Evolutionary conservation across 164 flowering plant genomes (phyloP).

Genomic region (Houttuynia cordata): DNA sequence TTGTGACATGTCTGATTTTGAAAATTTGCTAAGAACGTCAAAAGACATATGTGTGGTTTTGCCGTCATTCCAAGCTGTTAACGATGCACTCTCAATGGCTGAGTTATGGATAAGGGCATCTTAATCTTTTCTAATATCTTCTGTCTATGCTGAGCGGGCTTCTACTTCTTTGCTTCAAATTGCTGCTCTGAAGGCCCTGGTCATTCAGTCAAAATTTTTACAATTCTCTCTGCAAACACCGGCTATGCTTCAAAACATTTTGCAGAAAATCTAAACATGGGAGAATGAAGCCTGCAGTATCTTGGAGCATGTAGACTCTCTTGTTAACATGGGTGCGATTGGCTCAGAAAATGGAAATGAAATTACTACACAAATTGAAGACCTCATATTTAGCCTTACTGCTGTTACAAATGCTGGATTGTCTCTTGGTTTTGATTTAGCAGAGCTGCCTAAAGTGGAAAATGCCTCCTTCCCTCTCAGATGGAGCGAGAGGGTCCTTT

Average conservation of each 20-base stretch:
- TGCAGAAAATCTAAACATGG: constrained; percentile 47
- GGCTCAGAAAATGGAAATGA: constrained; percentile 12
- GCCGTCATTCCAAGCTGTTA: constrained; percentile 48
- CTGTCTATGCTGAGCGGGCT: constrained; percentile 9
- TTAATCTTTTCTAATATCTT: constrained; percentile 36
- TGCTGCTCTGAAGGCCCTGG: constrained; percentile 53
- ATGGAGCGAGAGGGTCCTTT: constrained; percentile 58
- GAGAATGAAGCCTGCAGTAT: constrained; percentile 33
- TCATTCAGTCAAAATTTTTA: constrained; percentile 43
- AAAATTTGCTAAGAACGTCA: constrained; percentile 56
- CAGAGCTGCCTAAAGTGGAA: constrained; percentile 41
- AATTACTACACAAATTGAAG: constrained; percentile 25
- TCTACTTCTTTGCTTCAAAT: constrained; percentile 32
- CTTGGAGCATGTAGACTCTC: constrained; percentile 28
- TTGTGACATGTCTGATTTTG: constrained; percentile 57
- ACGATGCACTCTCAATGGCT: constrained; percentile 40
- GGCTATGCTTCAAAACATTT: constrained; percentile 29
- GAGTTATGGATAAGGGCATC: constrained; percentile 53
- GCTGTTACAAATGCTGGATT: constrained; percentile 25
- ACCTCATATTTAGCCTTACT: constrained; percentile 21
- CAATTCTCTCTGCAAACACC: constrained; percentile 43
- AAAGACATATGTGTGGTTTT: constrained; percentile 37
- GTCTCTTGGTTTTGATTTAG: constrained; percentile 44
- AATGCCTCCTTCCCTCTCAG: constrained; percentile 33
- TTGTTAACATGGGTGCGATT: constrained; percentile 18